A percentile compares a stretch with the other conserved stretches of the same genome.
Conservation (phyloP, 257 asterid species). For the Buddleja alternifolia region DNA sequence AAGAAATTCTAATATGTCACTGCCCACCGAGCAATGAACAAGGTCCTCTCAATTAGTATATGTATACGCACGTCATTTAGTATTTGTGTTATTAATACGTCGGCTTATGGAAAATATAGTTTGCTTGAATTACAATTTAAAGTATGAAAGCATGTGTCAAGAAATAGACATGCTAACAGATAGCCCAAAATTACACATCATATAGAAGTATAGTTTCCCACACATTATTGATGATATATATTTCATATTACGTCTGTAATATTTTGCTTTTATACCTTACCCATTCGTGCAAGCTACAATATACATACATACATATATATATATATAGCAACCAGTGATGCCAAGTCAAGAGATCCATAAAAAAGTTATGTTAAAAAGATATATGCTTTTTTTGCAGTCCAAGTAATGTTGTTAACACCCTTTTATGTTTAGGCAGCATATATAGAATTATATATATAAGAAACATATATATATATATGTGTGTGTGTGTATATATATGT, state of each 20-base stretch:
- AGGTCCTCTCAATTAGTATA: too few relatives aligned
- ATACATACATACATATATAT: neutral
- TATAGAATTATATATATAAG: too few relatives aligned
- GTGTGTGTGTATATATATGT: neutral
- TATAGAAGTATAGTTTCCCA: constrained; percentile 17
- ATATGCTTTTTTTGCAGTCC: constrained; percentile 22
- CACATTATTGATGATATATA: constrained; percentile 17
- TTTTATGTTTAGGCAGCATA: neutral
- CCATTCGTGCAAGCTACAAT: constrained; percentile 31
- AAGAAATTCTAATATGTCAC: too few relatives aligned
- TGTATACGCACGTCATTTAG: too few relatives aligned
- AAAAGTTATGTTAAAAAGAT: neutral
- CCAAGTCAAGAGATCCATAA: too few relatives aligned
- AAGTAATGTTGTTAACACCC: constrained; percentile 10
- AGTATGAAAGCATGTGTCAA: neutral
- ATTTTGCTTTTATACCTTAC: neutral
- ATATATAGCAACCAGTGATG: constrained; percentile 5
- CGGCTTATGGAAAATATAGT: neutral
- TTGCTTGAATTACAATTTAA: neutral
- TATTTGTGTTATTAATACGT: too few relatives aligned
- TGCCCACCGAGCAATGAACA: too few relatives aligned
- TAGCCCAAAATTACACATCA: neutral
- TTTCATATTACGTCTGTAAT: neutral
- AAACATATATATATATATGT: neutral
- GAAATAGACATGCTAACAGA: constrained; percentile 12